These are phyloP conservation scores for Onygena corvina DNA, from an alignment of 2,329 filamentous ascomycete genomes.

Conservation along the genomic window DNA sequence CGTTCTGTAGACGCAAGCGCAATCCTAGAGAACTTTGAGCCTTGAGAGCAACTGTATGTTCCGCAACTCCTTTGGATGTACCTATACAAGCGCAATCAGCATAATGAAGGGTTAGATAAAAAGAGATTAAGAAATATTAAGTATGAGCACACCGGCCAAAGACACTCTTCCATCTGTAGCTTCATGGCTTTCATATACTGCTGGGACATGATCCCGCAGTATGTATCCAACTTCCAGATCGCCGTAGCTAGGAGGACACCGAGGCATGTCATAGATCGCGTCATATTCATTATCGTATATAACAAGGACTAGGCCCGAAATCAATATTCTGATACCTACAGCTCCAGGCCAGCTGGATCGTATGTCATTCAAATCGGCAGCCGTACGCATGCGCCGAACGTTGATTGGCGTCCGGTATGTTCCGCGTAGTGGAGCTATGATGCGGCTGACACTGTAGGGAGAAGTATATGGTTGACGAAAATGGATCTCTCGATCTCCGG, in stretches of 20 bases:
- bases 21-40: background rate
- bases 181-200: too few relatives aligned
- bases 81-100: too few relatives aligned
- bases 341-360: background rate
- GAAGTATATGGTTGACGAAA: background rate
- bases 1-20: background rate
- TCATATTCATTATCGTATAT: background rate
- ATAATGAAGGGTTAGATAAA: too few relatives aligned
- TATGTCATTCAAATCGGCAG: background rate
- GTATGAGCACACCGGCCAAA: too few relatives aligned
- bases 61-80: background rate
- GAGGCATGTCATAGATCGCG: background rate
- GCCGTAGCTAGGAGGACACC: background rate
- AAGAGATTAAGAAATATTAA: too few relatives aligned
- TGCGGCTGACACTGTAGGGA: background rate
- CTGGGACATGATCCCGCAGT: background rate
- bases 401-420: background rate
- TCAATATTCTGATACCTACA: background rate
- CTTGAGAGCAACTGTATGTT: background rate
- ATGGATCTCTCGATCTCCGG: conserved; percentile 5
- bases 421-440: background rate
- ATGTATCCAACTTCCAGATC: background rate
- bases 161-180: too few relatives aligned
- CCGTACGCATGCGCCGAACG: conserved; percentile 1
- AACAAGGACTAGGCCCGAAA: background rate